Evolutionary conservation across 2,329 filamentous ascomycete genomes (phyloP).

Genomic region (Botrytis elliptica): DNA sequence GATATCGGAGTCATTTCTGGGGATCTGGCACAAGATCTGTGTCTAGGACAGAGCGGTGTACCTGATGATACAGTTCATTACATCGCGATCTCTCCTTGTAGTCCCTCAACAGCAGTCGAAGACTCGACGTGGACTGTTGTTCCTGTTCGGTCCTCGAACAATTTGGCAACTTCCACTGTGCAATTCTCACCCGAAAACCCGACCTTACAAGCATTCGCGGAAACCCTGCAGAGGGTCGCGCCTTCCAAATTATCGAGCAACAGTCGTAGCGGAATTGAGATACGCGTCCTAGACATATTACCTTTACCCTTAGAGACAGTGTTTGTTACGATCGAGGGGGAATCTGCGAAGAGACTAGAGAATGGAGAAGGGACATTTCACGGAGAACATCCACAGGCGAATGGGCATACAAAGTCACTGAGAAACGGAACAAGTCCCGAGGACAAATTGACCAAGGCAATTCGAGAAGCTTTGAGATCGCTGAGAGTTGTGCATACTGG

Average conservation of each 20-base stretch:
- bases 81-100: slow-evolving; percentile 73
- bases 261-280: slow-evolving; percentile 76
- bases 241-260: slow-evolving; percentile 72
- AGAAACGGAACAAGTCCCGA: slow-evolving; percentile 44
- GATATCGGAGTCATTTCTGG: slow-evolving; percentile 84
- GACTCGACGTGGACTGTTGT: slow-evolving; percentile 81
- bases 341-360: slow-evolving; percentile 75
- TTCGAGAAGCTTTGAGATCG: slow-evolving; percentile 71
- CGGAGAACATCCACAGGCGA: slow-evolving; percentile 54
- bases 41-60: slow-evolving; percentile 58
- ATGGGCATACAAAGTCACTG: slow-evolving; percentile 42
- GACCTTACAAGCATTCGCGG: slow-evolving; percentile 76
- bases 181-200: slow-evolving; percentile 72
- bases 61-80: slow-evolving; percentile 49
- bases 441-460: slow-evolving; percentile 60
- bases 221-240: slow-evolving; percentile 68
- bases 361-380: slow-evolving; percentile 82
- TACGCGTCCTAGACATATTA: slow-evolving; percentile 76
- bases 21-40: slow-evolving; percentile 80
- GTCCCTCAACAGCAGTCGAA: slow-evolving; percentile 55
- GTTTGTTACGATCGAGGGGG: slow-evolving; percentile 81
- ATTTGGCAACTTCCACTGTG: slow-evolving; percentile 72
- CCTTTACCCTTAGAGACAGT: slow-evolving; percentile 80
- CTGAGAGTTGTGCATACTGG: slow-evolving; percentile 79
- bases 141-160: slow-evolving; percentile 63